phyloP scores from a whole-genome alignment of 768 basidiomycete genomes.

The Chalciporus pseudorubinellus region DNA sequence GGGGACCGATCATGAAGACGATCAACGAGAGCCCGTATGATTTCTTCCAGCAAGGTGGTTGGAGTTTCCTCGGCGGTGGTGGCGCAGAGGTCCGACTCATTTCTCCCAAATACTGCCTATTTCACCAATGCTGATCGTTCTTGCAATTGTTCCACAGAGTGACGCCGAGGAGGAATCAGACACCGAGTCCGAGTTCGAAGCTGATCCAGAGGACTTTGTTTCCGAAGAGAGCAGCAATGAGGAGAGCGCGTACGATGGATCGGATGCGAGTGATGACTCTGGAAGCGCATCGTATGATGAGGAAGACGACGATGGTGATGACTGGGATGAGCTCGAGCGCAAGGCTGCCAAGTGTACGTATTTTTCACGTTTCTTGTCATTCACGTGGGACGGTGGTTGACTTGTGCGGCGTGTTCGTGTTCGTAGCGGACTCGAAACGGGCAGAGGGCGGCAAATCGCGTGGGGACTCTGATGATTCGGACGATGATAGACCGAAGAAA shows the following conservation, averaged over 20 bases:
- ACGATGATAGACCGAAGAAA: conserved; percentile 47
- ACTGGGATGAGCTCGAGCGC: conserved; percentile 94
- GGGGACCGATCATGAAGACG: conserved; percentile 98
- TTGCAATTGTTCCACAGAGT: conserved; percentile 43
- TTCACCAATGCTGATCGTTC: conserved; percentile 36
- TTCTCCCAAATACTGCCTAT: conserved; percentile 8
- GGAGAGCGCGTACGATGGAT: conserved; percentile 55
- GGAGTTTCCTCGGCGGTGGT: conserved; percentile 85
- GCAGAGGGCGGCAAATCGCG: conserved; percentile 37
- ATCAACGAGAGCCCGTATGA: conserved; percentile 94
- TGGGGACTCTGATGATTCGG: conserved; percentile 53
- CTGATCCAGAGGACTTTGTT: conserved; percentile 42
- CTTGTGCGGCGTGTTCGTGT: no score
- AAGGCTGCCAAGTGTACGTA: conserved; percentile 85
- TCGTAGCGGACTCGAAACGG: conserved; percentile 50
- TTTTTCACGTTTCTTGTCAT: not conserved
- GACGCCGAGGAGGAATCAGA: conserved; percentile 64
- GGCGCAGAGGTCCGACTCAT: conserved; percentile 58
- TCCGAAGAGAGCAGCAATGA: conserved; percentile 47
- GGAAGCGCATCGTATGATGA: conserved; percentile 63
- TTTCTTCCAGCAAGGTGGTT: conserved; percentile 96
- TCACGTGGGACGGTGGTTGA: not conserved
- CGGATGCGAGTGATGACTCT: conserved; percentile 52
- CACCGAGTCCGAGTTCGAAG: conserved; percentile 66
- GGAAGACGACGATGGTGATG: conserved; percentile 77